phyloP scores from a whole-genome alignment of 192 early-diverging fungal species.

The Physocladia obscura region DNA sequence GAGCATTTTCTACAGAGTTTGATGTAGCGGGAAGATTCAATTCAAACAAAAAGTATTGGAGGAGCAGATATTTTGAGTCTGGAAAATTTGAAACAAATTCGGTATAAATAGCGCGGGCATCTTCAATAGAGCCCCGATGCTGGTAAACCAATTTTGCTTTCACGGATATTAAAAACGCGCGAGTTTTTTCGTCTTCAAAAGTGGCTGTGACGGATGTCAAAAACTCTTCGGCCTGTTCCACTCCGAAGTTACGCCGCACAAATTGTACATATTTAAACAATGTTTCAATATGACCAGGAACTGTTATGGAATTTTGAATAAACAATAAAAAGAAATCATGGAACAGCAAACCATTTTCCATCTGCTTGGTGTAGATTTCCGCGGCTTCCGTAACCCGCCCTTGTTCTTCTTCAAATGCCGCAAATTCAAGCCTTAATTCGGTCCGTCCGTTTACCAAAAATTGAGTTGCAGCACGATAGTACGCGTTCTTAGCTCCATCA shows the following conservation, averaged over 20 bases:
- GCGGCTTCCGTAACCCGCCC: conserved; percentile 57
- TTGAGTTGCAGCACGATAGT: conserved; percentile 50
- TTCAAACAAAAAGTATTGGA: conserved; percentile 65
- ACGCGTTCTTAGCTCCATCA: conserved; percentile 52
- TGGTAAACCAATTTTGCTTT: conserved; percentile 50
- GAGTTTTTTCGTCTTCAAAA: conserved; percentile 46
- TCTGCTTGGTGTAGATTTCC: conserved; percentile 52
- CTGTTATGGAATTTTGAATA: conserved; percentile 31
- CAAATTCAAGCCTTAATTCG: conserved; percentile 55
- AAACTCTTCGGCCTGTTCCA: conserved; percentile 39
- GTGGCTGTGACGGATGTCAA: conserved; percentile 43
- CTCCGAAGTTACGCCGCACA: conserved; percentile 54
- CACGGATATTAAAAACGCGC: conserved; percentile 53
- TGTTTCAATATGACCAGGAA: conserved; percentile 67
- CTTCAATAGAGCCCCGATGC: conserved; percentile 13
- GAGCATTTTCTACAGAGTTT: conserved; percentile 43
- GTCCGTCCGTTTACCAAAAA: conserved; percentile 60
- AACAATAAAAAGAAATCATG: not conserved
- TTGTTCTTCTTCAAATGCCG: conserved; percentile 64
- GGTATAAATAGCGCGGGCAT: conserved; percentile 50
- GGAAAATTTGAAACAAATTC: conserved; percentile 39
- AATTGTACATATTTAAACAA: conserved; percentile 64
- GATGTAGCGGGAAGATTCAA: conserved; percentile 52
- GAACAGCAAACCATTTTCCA: conserved; percentile 49
- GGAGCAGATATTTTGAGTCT: conserved; percentile 56